Conservation (phyloP, 192 early-diverging fungal species). For the Coemansia sp. region DNA sequence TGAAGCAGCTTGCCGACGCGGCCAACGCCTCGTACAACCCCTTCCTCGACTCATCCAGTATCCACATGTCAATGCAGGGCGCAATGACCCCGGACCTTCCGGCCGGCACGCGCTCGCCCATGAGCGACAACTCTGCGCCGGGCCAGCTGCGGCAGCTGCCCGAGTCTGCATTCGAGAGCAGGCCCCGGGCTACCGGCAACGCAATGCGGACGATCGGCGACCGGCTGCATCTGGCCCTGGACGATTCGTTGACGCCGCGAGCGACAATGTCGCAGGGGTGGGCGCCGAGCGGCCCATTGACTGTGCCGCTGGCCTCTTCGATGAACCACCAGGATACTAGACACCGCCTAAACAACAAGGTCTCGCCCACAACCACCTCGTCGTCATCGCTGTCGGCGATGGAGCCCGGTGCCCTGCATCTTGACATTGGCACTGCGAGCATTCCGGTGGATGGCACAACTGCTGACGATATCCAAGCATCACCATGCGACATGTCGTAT, state of each 20-base stretch:
- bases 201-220: not conserved
- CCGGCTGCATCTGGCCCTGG: constrained; percentile 15
- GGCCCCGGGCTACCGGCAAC: not conserved
- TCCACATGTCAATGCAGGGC: constrained; percentile 14
- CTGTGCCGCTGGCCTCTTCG: constrained; percentile 18
- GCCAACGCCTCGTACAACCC: constrained; percentile 32
- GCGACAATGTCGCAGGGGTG: constrained; percentile 28
- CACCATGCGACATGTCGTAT: constrained; percentile 10
- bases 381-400: constrained; percentile 14
- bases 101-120: not conserved
- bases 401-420: constrained; percentile 2
- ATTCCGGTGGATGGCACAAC: constrained; percentile 1
- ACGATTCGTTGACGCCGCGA: constrained; percentile 6
- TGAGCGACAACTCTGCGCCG: not conserved
- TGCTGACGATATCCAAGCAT: not conserved
- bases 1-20: constrained; percentile 72
- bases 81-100: constrained; percentile 5
- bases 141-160: not conserved
- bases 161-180: not conserved
- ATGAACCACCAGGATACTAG: not conserved
- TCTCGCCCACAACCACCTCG: constrained; percentile 3
- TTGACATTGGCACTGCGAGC: constrained; percentile 2
- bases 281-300: constrained; percentile 23
- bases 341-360: not conserved
- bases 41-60: constrained; percentile 14